Evolutionary conservation across 2,329 filamentous ascomycete species (phyloP), one percentile per base, ranked within the genome.

Genomic region (Pseudogymnoascus sp.): DNA sequence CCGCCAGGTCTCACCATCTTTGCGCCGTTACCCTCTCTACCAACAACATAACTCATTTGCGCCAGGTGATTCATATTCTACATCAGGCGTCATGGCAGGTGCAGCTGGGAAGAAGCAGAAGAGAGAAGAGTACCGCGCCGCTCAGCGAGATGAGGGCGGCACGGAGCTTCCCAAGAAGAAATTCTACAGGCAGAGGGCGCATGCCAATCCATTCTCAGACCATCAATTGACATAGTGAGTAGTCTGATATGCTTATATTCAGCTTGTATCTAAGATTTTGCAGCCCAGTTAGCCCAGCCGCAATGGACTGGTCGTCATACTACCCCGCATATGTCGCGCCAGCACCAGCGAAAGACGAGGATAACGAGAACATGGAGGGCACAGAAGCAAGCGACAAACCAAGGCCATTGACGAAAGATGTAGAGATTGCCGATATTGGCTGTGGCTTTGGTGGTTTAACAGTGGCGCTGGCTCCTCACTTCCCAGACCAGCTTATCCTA

Each of bases 151-250:
- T 66, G 79, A 83, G 72, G 79, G 76, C 21, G 66, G 64, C 7
- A 68, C 66, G 16, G 70, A 73, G 70, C 78, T 97, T 70, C 95
- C 95, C 8, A 88, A 91, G 77, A 99, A 99, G 82, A 93, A 90
- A 79, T 96, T 95, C 78, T 99, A 96, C 76, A 86, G 95, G 63
- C 95, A 99, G 77, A 85, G 95, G 75, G 95, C 95, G 38, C 95
- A 99, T 78, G 95, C 95, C 66, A 99, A 99, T 78, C 93, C 93
- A 5, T 99, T 99, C 78, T 97, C 93, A 2, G 95, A 99, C 72
- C 95, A 99, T 79, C 80, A 85, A 64, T 80, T 99, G 73, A 82
- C 83, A 71, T 99, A 99, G 95, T 96, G 84, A 71, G 85, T 79
- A 49, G 25, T 23, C 23, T 36, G 11, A 65, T 40, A 25, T 5